Evolutionary conservation across 441 rosid genomes (phyloP), one percentile per base, ranked within the genome.

Genomic region (Brassica hybrid): DNA sequence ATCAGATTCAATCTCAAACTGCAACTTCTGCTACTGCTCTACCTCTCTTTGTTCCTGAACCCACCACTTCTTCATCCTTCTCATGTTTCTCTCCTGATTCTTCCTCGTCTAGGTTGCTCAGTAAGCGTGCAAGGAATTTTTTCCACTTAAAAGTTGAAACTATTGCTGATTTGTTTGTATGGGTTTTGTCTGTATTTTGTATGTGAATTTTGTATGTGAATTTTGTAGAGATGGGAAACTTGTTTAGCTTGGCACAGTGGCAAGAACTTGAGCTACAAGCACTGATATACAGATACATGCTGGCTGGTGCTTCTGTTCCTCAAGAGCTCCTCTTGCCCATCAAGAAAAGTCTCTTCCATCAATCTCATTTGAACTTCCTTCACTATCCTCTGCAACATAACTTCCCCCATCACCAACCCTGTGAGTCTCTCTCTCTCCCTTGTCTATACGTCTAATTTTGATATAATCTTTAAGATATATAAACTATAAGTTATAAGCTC

Each of bases 261-360:
- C 97, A 89, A 79, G 97, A 92, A 80, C 91, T 92, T 78, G 94
- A 92, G 81, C 92, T 90, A 72, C 97, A 92, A 83, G 97, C 94
- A 80, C 80, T 90, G 89, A 91, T 91, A 86, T 91, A 81, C 67
- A 90, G 89, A 87, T 91, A 90, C 83, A 86, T 92, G 89, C 67
- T 87, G 81, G 94, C 94, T 59, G 97, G 97, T 76, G 79, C 90
- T 73, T n/a, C n/a, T n/a, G n/a, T n/a, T n/a, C n/a, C n/a, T n/a
- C n/a, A n/a, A n/a, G n/a, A n/a, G n/a, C n/a, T 91, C 54, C 85
- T 91, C 54, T 82, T 91, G 65, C 93, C 93, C 32, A 87, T 91
- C 66, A 91, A 90, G 84, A 88, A 86, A 80, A 88, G 91, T 77
- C 87, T 90, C 65, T 80, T 86, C 59, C 88, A 81, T 23, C 83